phyloP scores from a whole-genome alignment of 208 protist genomes.

The Angomonas ambiguus region DNA sequence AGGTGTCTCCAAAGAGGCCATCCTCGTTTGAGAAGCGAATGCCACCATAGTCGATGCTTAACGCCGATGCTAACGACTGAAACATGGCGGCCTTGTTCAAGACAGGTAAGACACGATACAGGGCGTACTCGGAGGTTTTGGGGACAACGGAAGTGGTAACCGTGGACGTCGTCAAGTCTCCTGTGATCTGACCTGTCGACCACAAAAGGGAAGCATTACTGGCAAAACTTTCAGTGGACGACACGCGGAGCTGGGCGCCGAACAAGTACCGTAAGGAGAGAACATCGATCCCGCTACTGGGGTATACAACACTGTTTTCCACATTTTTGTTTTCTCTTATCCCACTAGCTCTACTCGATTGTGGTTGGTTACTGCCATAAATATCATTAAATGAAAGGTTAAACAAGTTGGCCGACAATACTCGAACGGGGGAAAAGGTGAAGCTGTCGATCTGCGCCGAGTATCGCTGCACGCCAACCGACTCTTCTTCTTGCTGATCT shows the following conservation, averaged over 20 bases:
- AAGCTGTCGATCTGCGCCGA: conserved; percentile 10
- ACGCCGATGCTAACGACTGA: conserved; percentile 12
- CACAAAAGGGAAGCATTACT: conserved; percentile 27
- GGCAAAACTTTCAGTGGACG: conserved; percentile 17
- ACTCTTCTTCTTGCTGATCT: not conserved
- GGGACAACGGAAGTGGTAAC: conserved; percentile 20
- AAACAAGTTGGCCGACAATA: not conserved
- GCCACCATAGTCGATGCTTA: conserved; percentile 12
- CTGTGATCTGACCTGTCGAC: conserved; percentile 28
- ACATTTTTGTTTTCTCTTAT: not conserved
- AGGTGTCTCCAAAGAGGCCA: conserved; percentile 7
- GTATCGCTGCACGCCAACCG: conserved; percentile 12
- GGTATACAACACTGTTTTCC: not conserved
- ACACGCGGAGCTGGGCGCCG: conserved; percentile 4
- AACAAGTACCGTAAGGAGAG: not conserved
- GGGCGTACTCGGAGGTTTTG: conserved; percentile 19
- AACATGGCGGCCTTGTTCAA: conserved; percentile 20
- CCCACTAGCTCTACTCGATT: not conserved
- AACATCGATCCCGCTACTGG: conserved; percentile 8
- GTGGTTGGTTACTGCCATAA: not conserved
- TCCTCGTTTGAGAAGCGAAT: conserved; percentile 30
- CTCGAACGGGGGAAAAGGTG: conserved; percentile 6
- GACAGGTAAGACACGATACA: conserved; percentile 26
- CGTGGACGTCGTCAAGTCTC: conserved; percentile 21
- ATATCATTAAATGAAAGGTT: conserved; percentile 1